These are phyloP conservation scores for Kluyveromyces nonfermentans DNA, from an alignment of 805 yeast genomes.

Conservation along the genomic window DNA sequence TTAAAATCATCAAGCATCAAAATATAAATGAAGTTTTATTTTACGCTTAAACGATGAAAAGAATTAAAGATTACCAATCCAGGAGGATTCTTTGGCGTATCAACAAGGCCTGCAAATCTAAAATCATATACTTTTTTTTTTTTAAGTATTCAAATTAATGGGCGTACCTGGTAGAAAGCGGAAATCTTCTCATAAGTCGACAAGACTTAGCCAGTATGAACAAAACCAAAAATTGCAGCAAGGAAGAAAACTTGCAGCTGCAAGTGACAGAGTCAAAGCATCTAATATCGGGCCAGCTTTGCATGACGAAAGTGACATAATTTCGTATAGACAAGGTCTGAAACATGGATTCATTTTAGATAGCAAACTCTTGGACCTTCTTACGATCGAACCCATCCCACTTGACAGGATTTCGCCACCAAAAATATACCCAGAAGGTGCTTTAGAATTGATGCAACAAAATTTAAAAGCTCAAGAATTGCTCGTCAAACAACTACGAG, in stretches of 20 bases:
- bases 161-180: constrained; percentile 2
- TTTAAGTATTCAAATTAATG: not conserved
- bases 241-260: constrained; percentile 2
- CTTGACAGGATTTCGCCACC: constrained; percentile 16
- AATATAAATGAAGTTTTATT: no score
- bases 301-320: constrained; percentile 29
- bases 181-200: not conserved
- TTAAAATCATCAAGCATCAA: not conserved
- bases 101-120: not conserved
- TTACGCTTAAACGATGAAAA: no score
- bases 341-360: constrained; percentile 18
- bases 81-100: not conserved
- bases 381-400: constrained; percentile 19
- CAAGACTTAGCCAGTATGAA: not conserved
- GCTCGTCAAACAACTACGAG: constrained; percentile 3
- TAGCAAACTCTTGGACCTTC: constrained; percentile 15
- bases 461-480: constrained; percentile 11
- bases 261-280: constrained; percentile 20
- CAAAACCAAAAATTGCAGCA: not conserved
- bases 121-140: no score
- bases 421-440: constrained; percentile 4
- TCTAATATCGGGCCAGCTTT: constrained; percentile 19
- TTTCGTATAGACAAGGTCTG: constrained; percentile 22
- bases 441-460: constrained; percentile 8
- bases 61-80: not conserved